Evolutionary conservation across 352 stramenopile species (phyloP).

Genomic region (Globisporangium megalacanthum): DNA sequence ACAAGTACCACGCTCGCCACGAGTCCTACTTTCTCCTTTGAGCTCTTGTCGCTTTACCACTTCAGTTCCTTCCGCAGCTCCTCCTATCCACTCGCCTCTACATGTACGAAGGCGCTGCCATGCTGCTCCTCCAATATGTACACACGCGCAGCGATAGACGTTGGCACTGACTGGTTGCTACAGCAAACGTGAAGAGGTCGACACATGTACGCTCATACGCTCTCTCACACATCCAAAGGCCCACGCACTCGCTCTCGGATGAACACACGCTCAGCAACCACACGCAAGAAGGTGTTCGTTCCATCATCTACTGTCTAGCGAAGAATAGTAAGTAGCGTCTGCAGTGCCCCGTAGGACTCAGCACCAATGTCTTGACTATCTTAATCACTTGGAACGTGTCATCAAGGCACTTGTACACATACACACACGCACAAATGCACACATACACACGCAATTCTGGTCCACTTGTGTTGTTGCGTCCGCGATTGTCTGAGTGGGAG

Average conservation of each 20-base stretch:
- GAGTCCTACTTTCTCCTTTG: too few relatives aligned
- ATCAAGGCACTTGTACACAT: background rate
- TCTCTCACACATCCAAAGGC: background rate
- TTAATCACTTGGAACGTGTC: slow-evolving; percentile 55
- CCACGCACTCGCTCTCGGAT: background rate
- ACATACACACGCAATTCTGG: background rate
- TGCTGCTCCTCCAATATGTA: too few relatives aligned
- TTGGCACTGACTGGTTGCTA: too few relatives aligned
- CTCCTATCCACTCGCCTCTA: too few relatives aligned
- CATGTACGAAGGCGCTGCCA: too few relatives aligned
- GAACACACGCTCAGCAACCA: background rate
- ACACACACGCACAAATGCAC: slow-evolving; percentile 14
- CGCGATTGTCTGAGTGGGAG: background rate
- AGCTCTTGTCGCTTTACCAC: too few relatives aligned
- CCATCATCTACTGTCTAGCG: slow-evolving; percentile 87
- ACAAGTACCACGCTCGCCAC: too few relatives aligned
- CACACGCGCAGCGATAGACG: too few relatives aligned
- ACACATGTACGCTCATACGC: background rate
- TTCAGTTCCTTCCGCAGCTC: too few relatives aligned
- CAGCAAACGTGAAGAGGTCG: too few relatives aligned
- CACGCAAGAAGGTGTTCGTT: slow-evolving; percentile 18
- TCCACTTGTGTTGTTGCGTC: background rate
- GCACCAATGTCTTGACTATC: slow-evolving; percentile 46
- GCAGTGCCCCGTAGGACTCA: slow-evolving; percentile 28
- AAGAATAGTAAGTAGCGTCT: slow-evolving; percentile 70